Conservation (phyloP, 768 basidiomycete species). For the Amanita pseudoporphyria region DNA sequence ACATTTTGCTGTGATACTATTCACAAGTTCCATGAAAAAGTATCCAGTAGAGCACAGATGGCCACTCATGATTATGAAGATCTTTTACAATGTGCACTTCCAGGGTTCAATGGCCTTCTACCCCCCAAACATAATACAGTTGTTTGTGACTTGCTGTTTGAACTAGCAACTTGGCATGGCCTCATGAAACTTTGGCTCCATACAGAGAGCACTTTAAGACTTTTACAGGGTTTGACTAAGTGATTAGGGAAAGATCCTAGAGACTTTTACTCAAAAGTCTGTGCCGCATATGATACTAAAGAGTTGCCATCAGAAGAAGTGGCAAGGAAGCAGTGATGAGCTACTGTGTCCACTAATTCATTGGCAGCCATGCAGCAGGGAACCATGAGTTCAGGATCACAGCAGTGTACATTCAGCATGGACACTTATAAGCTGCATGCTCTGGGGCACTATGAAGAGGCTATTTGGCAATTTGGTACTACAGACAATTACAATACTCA, state of each 20-base stretch:
- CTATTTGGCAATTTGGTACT: conserved; percentile 17
- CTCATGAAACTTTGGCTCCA: conserved; percentile 22
- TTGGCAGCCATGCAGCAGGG: no score
- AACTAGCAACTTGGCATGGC: conserved; percentile 25
- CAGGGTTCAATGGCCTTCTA: conserved; percentile 28
- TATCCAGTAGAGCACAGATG: no score
- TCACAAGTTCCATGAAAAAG: no score
- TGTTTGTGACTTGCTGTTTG: conserved; percentile 20
- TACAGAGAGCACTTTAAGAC: conserved; percentile 14
- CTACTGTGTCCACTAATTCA: no score
- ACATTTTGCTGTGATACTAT: no score
- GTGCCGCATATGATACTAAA: conserved; percentile 12
- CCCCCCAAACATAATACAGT: conserved; percentile 18
- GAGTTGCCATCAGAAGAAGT: conserved; percentile 18
- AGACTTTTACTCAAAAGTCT: conserved; percentile 13
- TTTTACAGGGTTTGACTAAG: conserved; percentile 17
- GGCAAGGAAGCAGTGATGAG: no score
- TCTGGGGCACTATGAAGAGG: conserved; percentile 16
- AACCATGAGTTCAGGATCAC: conserved; percentile 11
- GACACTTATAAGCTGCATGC: conserved; percentile 23
- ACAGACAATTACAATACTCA: conserved; percentile 24
- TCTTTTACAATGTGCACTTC: conserved; percentile 22
- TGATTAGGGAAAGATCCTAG: conserved; percentile 17
- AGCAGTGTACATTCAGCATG: conserved; percentile 10
- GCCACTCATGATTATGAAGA: no score